phyloP scores from a whole-genome alignment of 2,329 filamentous ascomycete genomes.

The Alternaria sp. region DNA sequence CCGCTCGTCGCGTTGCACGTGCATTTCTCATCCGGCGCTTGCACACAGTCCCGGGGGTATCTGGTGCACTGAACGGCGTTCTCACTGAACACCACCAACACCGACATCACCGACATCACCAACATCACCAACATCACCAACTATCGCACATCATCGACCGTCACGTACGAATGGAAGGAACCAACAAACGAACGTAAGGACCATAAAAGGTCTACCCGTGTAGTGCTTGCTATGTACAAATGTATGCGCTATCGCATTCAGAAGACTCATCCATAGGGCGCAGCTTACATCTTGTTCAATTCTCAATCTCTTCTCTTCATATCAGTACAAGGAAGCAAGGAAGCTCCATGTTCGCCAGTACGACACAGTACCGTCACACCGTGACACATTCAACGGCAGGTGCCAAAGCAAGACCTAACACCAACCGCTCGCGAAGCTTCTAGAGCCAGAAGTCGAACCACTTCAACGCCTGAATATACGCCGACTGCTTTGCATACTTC shows the following conservation, averaged over 20 bases:
- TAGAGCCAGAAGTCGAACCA: slow-evolving; percentile 50
- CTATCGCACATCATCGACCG: too few species aligned
- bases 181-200: neutral
- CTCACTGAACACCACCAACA: too few species aligned
- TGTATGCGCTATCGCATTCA: neutral
- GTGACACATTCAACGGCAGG: neutral
- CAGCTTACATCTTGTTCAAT: too few species aligned
- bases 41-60: too few species aligned
- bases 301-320: too few species aligned
- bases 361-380: neutral
- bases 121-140: too few species aligned
- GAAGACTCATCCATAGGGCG: too few species aligned
- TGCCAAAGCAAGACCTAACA: neutral
- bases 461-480: slow-evolving; percentile 48
- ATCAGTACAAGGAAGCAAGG: too few species aligned
- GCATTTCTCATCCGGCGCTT: too few species aligned
- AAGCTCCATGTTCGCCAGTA: neutral
- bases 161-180: neutral
- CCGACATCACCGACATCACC: too few species aligned
- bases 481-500: slow-evolving; percentile 48
- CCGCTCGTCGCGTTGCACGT: too few species aligned
- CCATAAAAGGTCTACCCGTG: neutral
- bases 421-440: neutral
- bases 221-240: neutral
- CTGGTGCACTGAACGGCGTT: too few species aligned